phyloP scores from a whole-genome alignment of 2,329 filamentous ascomycete species.

The Lasiodiplodia citricola region DNA sequence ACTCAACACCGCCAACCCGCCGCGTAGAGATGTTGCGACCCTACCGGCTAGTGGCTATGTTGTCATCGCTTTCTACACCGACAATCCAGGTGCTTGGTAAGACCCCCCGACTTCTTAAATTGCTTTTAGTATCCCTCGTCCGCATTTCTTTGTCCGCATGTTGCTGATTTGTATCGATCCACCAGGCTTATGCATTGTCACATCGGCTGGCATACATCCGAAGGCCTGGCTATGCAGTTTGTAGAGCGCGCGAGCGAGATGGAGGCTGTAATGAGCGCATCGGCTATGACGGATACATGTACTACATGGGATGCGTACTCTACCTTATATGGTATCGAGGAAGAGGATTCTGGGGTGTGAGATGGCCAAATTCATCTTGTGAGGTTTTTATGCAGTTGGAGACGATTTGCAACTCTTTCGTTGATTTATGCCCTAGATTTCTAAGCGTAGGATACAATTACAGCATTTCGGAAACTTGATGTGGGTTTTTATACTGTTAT shows the following conservation, averaged over 20 bases:
- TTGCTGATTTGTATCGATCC: not conserved
- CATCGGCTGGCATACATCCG: slow-evolving; percentile 35
- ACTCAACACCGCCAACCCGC: slow-evolving; percentile 39
- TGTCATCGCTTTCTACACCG: slow-evolving; percentile 58
- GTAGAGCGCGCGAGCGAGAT: slow-evolving; percentile 33
- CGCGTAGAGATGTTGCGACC: slow-evolving; percentile 40
- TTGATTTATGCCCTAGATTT: no score
- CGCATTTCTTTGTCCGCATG: not conserved
- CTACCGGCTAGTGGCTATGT: slow-evolving; percentile 44
- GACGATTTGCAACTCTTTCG: no score
- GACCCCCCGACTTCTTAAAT: not conserved
- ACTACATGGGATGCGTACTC: slow-evolving; percentile 34
- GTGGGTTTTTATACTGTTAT: no score
- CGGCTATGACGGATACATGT: slow-evolving; percentile 31
- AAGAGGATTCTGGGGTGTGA: slow-evolving; percentile 36
- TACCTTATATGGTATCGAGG: slow-evolving; percentile 27
- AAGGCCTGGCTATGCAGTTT: slow-evolving; percentile 32
- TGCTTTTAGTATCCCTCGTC: not conserved
- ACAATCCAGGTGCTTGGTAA: slow-evolving; percentile 56
- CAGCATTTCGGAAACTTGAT: no score
- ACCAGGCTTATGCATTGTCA: slow-evolving; percentile 39
- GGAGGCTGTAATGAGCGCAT: slow-evolving; percentile 34
- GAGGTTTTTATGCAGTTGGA: no score
- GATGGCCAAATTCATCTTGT: not conserved
- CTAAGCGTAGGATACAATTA: no score